Base-by-base conservation (phyloP, 192 early-diverging fungal species). In the Cetraspora pellucida region DNA sequence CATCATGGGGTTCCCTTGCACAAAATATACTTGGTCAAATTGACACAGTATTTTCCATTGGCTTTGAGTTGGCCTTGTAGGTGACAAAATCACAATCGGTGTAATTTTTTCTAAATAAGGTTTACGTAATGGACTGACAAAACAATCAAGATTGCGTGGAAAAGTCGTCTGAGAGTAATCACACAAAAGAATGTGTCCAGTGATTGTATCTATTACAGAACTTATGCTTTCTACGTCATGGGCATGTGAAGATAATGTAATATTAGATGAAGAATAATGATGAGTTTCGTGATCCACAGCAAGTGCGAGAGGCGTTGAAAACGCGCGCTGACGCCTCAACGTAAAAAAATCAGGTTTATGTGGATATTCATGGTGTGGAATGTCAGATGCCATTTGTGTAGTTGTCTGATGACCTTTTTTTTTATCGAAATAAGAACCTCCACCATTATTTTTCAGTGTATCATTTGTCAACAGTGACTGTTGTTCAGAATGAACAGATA, bases 1-100 rank as follows among this genome's bases (percentile, higher is more conserved):
- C n/a, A 63, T 76, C 74, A 76, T 76, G 30, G 74, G 74, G 43
- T 76, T 76, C 54, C 74, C 74, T 66, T 76, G 25, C 9, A 65
- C 61, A 52, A 76, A 66, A 76, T 76, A 76, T 3, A 76, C 63
- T 43, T 76, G 61, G 54, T 76, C 61, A 66, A 76, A 76, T 37
- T 66, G 74, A 65, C 74, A 66, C 30, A 76, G 50, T 11, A 76
- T 76, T 43, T 46, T 59, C 59, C 59, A 76, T 52, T 76, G 74
- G 37, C 61, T 76, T 54, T 50, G 45, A 37, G 13, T 54, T 54
- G 74, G 74, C 27, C 74, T 76, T 31, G 47, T 46, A 9, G 46
- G 49, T 6, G 74, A 76, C 23, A 76, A 45, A 76, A 76, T 76
- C 16, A 76, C 63, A 14, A 76, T 55, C 19, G 74, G 74, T 13